Base-by-base conservation (phyloP, 768 basidiomycete genomes). In the Sarcodon aspratus region DNA sequence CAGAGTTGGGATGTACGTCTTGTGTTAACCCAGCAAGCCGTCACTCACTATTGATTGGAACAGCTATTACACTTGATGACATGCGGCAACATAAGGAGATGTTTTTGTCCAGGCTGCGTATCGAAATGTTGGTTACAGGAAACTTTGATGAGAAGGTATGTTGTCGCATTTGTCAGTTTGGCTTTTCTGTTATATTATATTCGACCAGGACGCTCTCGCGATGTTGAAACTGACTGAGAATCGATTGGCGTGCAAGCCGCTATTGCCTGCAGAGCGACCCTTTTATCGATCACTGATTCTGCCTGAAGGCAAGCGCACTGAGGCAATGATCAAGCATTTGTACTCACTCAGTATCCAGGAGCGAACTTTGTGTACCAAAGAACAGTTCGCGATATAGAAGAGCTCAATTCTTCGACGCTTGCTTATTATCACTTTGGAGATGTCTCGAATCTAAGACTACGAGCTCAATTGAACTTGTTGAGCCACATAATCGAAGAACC, bases 401-500 rank as follows among this genome's bases (percentile, higher is more conserved):
- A 78, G 56, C 51, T 64, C 46, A 79, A 78, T 61, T 66, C 64
- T 33, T 66, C 66, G 9, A 56, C 77, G 35, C 65, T 68, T 32
- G 74, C 75, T 61, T 70, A 69, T 59, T 61, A 69, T 38, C 71
- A 78, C 49, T 60, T 76, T 45, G 75, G 76, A n/a, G 62, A 70
- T 42, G 45, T 63, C 7, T 50, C 61, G 11, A 69, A 75, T 57
- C 57, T 54, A 36, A 43, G 46, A 7, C 56, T 70, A 6, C 63
- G 74, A 3, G 59, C 63, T n/a, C 56, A 59, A 7, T 58, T 70
- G 4, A 48, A 61, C 6, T 61, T 79, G 4, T 63, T 78, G 17
- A 63, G 61, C 8, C 72, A 75, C 44, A 63, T 78, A 46, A 57
- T 71, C 8, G 54, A 61, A 18, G 76, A 78, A 52, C 75, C 74